phyloP scores from a whole-genome alignment of 768 basidiomycete genomes.

The Tulasnella sp. region DNA sequence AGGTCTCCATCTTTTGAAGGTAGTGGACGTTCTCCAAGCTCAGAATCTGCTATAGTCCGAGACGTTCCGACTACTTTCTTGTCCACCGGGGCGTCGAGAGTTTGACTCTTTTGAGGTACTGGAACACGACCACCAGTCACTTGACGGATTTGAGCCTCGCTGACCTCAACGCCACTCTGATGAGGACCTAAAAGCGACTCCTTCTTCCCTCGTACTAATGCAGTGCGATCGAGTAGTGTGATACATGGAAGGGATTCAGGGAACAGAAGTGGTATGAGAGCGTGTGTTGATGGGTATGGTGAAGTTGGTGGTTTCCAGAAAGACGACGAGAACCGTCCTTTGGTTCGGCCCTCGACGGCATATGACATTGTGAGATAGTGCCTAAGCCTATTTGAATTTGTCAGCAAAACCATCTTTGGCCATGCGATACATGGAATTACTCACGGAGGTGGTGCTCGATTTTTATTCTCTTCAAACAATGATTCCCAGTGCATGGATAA shows the following conservation, averaged over 20 bases:
- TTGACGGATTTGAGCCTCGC: conserved; percentile 5
- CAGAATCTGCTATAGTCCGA: conserved; percentile 33
- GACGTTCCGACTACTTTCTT: conserved; percentile 20
- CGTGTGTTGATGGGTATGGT: conserved; percentile 31
- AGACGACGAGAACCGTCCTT: conserved; percentile 61
- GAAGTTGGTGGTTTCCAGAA: conserved; percentile 42
- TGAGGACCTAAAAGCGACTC: conserved; percentile 37
- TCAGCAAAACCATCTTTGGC: too few species aligned
- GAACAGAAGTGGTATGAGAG: conserved; percentile 56
- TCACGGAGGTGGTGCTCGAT: too few species aligned
- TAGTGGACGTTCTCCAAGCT: conserved; percentile 39
- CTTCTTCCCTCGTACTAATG: conserved; percentile 50
- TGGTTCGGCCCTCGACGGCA: conserved; percentile 59
- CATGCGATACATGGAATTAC: too few species aligned
- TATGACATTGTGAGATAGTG: conserved; percentile 59
- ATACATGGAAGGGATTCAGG: conserved; percentile 58
- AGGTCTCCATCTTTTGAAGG: conserved; percentile 65
- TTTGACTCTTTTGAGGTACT: not conserved
- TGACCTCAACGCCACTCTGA: conserved; percentile 11
- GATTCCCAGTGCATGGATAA: not conserved
- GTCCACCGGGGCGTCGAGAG: not conserved
- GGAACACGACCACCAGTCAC: conserved; percentile 7
- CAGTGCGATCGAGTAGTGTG: conserved; percentile 52
- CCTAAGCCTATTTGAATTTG: conserved; percentile 35
- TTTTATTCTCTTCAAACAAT: too few species aligned